phyloP scores from a whole-genome alignment of 2,329 filamentous ascomycete genomes.

The Incumbomyces lentus region DNA sequence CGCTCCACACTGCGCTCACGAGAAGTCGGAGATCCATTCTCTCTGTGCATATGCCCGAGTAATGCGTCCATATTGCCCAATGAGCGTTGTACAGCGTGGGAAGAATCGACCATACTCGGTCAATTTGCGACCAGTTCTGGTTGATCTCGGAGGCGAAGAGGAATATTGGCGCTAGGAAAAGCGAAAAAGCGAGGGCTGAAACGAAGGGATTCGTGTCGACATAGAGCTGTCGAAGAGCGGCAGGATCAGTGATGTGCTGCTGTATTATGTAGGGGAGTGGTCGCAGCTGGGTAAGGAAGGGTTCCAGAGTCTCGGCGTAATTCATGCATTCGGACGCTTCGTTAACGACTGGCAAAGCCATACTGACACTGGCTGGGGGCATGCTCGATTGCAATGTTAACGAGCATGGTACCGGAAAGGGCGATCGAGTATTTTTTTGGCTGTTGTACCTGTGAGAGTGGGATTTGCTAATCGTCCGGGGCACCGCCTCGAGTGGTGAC shows the following conservation, averaged over 20 bases:
- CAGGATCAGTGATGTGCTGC: conserved; percentile 48
- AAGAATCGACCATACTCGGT: conserved; percentile 82
- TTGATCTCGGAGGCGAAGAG: conserved; percentile 73
- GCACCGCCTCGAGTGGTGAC: no score
- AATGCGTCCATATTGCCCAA: conserved; percentile 69
- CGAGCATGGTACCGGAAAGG: no score
- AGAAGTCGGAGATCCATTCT: conserved; percentile 63
- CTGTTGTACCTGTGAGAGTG: neutral
- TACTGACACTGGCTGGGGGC: conserved; percentile 23
- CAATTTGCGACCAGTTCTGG: conserved; percentile 92
- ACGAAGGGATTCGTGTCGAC: conserved; percentile 77
- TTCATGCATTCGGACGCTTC: conserved; percentile 65
- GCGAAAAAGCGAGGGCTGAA: conserved; percentile 59
- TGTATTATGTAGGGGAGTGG: conserved; percentile 57
- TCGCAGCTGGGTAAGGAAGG: conserved; percentile 61
- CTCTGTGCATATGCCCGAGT: conserved; percentile 59
- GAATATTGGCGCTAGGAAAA: conserved; percentile 62
- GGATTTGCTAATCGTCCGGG: neutral
- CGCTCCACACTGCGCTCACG: conserved; percentile 69
- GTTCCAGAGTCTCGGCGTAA: conserved; percentile 62
- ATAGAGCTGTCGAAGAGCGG: conserved; percentile 62
- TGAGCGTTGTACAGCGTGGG: conserved; percentile 80
- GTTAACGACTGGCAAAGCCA: conserved; percentile 64
- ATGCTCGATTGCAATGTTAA: neutral
- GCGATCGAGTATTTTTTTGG: neutral